A percentile compares a stretch with the other conserved stretches of the same genome.
Conservation (phyloP, 768 basidiomycete genomes). For the Naematelia encephala region DNA sequence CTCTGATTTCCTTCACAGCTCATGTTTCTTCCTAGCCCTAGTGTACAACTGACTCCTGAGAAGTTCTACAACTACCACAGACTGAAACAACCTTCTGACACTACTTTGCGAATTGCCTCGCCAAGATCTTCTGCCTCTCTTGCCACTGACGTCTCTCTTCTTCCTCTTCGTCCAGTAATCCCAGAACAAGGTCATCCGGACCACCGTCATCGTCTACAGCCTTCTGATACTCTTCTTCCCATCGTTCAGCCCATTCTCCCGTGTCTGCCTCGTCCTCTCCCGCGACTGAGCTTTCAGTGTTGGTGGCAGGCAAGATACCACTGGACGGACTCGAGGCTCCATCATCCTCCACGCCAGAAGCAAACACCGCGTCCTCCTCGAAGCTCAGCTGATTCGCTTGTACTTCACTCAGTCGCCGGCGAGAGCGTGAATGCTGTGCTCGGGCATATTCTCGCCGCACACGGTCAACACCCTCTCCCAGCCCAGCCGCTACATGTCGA, state of each 20-base stretch:
- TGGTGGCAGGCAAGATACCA: slow-evolving; percentile 17
- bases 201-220: slow-evolving; percentile 48
- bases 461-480: slow-evolving; percentile 36
- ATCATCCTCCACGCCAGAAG: slow-evolving; percentile 14
- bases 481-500: slow-evolving; percentile 30
- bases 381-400: slow-evolving; percentile 27
- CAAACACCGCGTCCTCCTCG: slow-evolving; percentile 41
- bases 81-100: not conserved
- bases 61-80: slow-evolving; percentile 1
- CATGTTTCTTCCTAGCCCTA: no score
- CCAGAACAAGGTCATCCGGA: slow-evolving; percentile 48
- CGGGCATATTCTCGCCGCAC: slow-evolving; percentile 36
- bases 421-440: slow-evolving; percentile 23
- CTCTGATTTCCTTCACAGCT: no score
- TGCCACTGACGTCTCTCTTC: slow-evolving; percentile 29
- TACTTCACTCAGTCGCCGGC: slow-evolving; percentile 23
- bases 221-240: slow-evolving; percentile 44
- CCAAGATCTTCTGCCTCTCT: slow-evolving; percentile 7
- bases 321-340: slow-evolving; percentile 22
- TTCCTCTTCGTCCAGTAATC: slow-evolving; percentile 49
- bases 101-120: slow-evolving; percentile 1
- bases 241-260: slow-evolving; percentile 34
- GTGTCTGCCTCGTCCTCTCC: slow-evolving; percentile 20
- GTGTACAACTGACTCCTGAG: not conserved
- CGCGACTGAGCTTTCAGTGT: slow-evolving; percentile 14